Base-by-base conservation (phyloP, 176 grass and related monocot species). In the Thinopyrum elongatum region DNA sequence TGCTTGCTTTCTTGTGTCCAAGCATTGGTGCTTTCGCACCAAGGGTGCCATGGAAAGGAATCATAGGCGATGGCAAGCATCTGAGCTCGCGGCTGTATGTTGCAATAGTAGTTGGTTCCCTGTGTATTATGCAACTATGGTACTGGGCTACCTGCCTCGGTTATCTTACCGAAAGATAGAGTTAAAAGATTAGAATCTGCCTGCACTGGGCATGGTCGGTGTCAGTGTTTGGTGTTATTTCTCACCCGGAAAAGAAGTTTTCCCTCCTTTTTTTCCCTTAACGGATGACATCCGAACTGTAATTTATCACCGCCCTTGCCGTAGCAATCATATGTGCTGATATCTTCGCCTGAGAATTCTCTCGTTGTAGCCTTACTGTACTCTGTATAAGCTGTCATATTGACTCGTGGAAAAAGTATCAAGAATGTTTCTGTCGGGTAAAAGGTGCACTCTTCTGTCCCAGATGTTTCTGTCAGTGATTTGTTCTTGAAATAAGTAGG, bases 111-210 rank as follows among this genome's bases (percentile, higher is more conserved):
- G 67, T 89, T 85, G n/a, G 36, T 86, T 77, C 70, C 47, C 65
- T 63, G 78, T 88, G 81, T 82, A 79, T 77, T 83, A 80, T 88
- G 87, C 80, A 88, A 70, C 80, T 68, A 66, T 59, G 28, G 74
- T 38, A 76, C 72, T 72, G 35, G 74, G 60, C 46, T 89, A 83
- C 74, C 65, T 82, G 65, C 72, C 61, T 70, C 61, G 77, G 79
- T 82, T 86, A 59, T 86, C 21, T 55, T 86, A 77, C 73, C 74
- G 25, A 73, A 72, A 65, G 55, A 79, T 90, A 70, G 38, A 72
- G 51, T 64, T 86, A 76, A 88, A 82, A 51, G 47, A 70, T 88
- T 88, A 88, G 86, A 78, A 65, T 51, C 63, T 83, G 86, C 80
- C 63, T 55, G 74, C 89, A 75, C 58, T 8, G 21, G 17, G 4